phyloP scores from a whole-genome alignment of 1,284 basidiomycete species.

The Fomitopsis betulina region DNA sequence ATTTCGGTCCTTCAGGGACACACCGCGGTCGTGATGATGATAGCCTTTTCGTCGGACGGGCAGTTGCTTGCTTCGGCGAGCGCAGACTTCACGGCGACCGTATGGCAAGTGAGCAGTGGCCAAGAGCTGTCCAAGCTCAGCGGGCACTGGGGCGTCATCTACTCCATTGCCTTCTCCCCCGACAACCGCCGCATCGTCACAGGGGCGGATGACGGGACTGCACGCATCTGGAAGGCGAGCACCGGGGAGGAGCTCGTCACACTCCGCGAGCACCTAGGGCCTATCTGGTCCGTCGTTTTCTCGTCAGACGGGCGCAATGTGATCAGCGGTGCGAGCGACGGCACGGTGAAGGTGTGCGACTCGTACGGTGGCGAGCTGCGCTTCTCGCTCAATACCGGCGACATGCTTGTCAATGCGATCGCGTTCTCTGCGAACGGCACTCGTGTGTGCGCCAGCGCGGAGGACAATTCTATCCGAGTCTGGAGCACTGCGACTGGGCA shows the following conservation, averaged over 20 bases:
- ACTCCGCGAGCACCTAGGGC: conserved; percentile 21
- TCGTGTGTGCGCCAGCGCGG: conserved; percentile 27
- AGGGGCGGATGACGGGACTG: conserved; percentile 25
- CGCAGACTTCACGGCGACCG: conserved; percentile 20
- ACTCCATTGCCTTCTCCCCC: conserved; percentile 30
- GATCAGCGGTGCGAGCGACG: conserved; percentile 13
- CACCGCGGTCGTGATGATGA: conserved; percentile 16
- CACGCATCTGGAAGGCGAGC: conserved; percentile 23
- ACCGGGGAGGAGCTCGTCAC: conserved; percentile 20
- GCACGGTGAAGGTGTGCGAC: conserved; percentile 13
- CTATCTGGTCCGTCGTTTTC: conserved; percentile 31
- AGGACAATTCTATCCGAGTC: conserved; percentile 30
- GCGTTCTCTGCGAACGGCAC: conserved; percentile 27
- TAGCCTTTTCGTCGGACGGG: conserved; percentile 22
- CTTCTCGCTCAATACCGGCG: conserved; percentile 6
- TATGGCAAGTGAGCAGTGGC: conserved; percentile 17
- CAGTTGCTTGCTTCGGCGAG: conserved; percentile 18
- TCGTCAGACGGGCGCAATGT: conserved; percentile 27
- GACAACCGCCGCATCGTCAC: conserved; percentile 32
- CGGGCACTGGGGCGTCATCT: conserved; percentile 25
- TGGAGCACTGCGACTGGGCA: conserved; percentile 19
- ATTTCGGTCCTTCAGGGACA: conserved; percentile 16
- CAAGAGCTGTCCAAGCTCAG: conserved; percentile 7
- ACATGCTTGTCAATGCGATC: conserved; percentile 7
- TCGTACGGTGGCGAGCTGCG: conserved; percentile 8